A percentile compares a stretch with the other conserved stretches of the same genome.
Evolutionary conservation across 2,329 filamentous ascomycete genomes (phyloP).

Genomic region (Claviceps digitariae): DNA sequence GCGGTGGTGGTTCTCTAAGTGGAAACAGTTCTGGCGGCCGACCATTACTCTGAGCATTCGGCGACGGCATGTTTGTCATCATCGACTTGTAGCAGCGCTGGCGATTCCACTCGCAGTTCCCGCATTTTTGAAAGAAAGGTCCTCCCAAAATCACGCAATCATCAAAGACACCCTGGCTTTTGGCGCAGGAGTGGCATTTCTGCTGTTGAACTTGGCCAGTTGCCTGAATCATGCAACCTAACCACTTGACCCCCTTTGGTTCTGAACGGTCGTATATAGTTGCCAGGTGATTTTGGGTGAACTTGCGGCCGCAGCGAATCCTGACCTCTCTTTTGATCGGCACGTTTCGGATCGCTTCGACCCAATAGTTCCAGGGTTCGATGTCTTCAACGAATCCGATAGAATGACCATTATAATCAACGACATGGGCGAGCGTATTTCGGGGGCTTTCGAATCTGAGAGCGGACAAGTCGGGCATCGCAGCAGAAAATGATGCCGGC

Average conservation of each 20-base stretch:
- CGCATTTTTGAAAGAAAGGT: constrained; percentile 31
- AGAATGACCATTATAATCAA: constrained; percentile 22
- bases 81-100: constrained; percentile 20
- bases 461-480: background rate
- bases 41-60: background rate
- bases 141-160: constrained; percentile 30
- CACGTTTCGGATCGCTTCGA: constrained; percentile 22
- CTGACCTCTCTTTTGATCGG: constrained; percentile 26
- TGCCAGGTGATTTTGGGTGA: constrained; percentile 24
- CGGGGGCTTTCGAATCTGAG: constrained; percentile 1
- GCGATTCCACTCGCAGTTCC: constrained; percentile 38
- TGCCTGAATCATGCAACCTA: constrained; percentile 37
- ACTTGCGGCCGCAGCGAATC: constrained; percentile 28
- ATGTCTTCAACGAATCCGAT: constrained; percentile 25
- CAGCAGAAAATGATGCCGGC: background rate
- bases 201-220: constrained; percentile 27
- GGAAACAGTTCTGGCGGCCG: background rate
- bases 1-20: constrained; percentile 2
- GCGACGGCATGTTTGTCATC: background rate
- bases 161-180: constrained; percentile 29
- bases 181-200: constrained; percentile 28
- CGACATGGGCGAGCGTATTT: constrained; percentile 20
- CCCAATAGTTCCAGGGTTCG: constrained; percentile 26
- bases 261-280: constrained; percentile 29
- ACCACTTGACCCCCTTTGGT: constrained; percentile 30